phyloP scores from a whole-genome alignment of 352 stramenopile species.

The Hyaloperonospora brassicae region DNA sequence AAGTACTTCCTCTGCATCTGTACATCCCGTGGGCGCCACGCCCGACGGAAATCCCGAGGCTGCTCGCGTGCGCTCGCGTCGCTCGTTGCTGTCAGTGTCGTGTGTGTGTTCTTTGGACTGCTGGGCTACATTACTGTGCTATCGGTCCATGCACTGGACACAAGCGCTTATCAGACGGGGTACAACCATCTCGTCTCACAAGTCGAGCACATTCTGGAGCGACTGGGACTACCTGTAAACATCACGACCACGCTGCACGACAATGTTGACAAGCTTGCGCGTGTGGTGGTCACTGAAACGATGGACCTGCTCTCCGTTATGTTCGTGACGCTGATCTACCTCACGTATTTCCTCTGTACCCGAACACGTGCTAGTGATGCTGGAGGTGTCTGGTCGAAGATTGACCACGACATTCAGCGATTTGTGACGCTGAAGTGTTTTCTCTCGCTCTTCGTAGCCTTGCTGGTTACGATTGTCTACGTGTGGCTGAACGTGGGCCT shows the following conservation, averaged over 20 bases:
- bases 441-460: slow-evolving; percentile 77
- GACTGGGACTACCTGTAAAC: slow-evolving; percentile 77
- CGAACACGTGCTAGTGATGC: slow-evolving; percentile 76
- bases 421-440: slow-evolving; percentile 87
- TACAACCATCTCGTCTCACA: slow-evolving; percentile 66
- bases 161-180: slow-evolving; percentile 72
- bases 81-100: slow-evolving; percentile 71
- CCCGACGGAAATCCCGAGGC: slow-evolving; percentile 62
- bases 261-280: slow-evolving; percentile 84
- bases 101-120: slow-evolving; percentile 82
- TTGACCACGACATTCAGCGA: slow-evolving; percentile 83
- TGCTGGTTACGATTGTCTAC: slow-evolving; percentile 85
- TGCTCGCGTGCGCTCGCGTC: slow-evolving; percentile 81
- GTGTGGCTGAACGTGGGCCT: slow-evolving; percentile 84
- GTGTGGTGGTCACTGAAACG: slow-evolving; percentile 76
- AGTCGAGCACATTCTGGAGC: slow-evolving; percentile 55
- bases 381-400: slow-evolving; percentile 82
- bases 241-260: slow-evolving; percentile 86
- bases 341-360: slow-evolving; percentile 85
- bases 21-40: slow-evolving; percentile 65
- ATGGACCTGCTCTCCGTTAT: slow-evolving; percentile 88
- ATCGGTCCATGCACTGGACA: slow-evolving; percentile 75
- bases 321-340: slow-evolving; percentile 86
- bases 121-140: slow-evolving; percentile 85
- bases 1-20: slow-evolving; percentile 84